Percentiles rank a stretch among this genome's conserved stretches.
Conservation (phyloP, 73 alveolate genomes). For the Tetrahymena borealis region DNA sequence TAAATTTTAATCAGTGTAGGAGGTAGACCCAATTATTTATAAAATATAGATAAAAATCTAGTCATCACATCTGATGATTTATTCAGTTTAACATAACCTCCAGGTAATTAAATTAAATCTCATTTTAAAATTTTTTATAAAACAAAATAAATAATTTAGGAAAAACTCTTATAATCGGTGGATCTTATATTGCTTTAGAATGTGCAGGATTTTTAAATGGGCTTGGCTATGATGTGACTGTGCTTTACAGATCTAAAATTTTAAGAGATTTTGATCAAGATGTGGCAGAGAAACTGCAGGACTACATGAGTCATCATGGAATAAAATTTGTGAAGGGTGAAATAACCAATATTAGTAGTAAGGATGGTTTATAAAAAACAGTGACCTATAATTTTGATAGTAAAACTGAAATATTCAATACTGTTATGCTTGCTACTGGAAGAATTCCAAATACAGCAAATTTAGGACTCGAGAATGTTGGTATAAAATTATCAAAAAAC, state of each 20-base stretch:
- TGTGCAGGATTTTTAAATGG: slow-evolving; percentile 96
- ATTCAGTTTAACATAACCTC: slow-evolving; percentile 83
- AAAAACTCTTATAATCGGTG: slow-evolving; percentile 96
- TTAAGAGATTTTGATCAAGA: slow-evolving; percentile 98
- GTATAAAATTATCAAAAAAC: slow-evolving; percentile 58
- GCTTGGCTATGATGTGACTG: slow-evolving; percentile 90
- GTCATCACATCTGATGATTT: slow-evolving; percentile 76
- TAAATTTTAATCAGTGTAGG: slow-evolving; percentile 27
- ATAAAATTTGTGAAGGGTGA: slow-evolving; percentile 70
- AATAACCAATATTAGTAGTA: slow-evolving; percentile 60
- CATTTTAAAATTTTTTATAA: background rate
- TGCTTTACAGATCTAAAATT: slow-evolving; percentile 92
- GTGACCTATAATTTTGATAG: slow-evolving; percentile 67
- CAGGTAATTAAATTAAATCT: slow-evolving; percentile 53
- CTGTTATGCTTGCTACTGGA: slow-evolving; percentile 92
- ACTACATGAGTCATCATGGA: slow-evolving; percentile 78
- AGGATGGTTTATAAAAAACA: slow-evolving; percentile 57
- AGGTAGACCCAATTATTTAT: slow-evolving; percentile 32
- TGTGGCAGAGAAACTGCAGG: slow-evolving; percentile 87
- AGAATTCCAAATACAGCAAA: slow-evolving; percentile 79
- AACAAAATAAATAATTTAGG: background rate
- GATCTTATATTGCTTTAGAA: slow-evolving; percentile 91
- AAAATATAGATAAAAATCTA: slow-evolving; percentile 10
- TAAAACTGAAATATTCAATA: slow-evolving; percentile 68
- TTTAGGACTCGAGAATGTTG: slow-evolving; percentile 70